Base-by-base conservation (phyloP, 441 rosid species). In the Corymbia citriodora region DNA sequence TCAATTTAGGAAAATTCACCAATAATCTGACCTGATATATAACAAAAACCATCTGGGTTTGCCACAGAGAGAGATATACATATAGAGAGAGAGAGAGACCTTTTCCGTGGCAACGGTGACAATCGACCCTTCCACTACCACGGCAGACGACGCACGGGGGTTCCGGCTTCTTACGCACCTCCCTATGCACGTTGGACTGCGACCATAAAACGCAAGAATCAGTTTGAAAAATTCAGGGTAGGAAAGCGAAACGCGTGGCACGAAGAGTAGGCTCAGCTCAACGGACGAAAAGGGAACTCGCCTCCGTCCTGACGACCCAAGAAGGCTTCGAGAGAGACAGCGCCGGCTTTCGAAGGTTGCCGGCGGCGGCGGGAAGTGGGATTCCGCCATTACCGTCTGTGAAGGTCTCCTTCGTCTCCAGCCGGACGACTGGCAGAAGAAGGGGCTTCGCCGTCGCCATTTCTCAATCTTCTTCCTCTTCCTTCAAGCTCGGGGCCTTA, bases 61-160 rank as follows among this genome's bases (percentile, higher is more conserved):
- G 85, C 52, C 85, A 45, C 85, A 79, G 57, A 29, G 23, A 50
- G 23, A 87, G 82, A 54, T 12, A 57, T 61, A 15, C 8, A 53
- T 45, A 72, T 70, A 88, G 21, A 83, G 14, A 15, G 79, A 53
- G 88, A 49, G 54, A 88, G 40, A 81, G 63, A 97, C 99, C 97
- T 95, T 91, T 94, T 87, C 99, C 99, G 50, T 82, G 61, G 90
- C 99, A 97, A 53, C 82, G 90, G 90, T 90, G 93, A 94, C 99
- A 96, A 90, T 94, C 93, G 74, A 95, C 95, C 91, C 95, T 94
- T 88, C 99, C 99, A 55, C 91, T 92, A 81, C 99, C 99, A 12
- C 91, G 91, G 91, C 99, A 97, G 85, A 94, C 91, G 25, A 94
- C 95, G 81, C 99, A 96, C 45, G 96, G 91, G 13, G 95, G 96